These are phyloP conservation scores for Fulvia fulva DNA, from an alignment of 2,329 filamentous ascomycete genomes.

Conservation along the genomic window DNA sequence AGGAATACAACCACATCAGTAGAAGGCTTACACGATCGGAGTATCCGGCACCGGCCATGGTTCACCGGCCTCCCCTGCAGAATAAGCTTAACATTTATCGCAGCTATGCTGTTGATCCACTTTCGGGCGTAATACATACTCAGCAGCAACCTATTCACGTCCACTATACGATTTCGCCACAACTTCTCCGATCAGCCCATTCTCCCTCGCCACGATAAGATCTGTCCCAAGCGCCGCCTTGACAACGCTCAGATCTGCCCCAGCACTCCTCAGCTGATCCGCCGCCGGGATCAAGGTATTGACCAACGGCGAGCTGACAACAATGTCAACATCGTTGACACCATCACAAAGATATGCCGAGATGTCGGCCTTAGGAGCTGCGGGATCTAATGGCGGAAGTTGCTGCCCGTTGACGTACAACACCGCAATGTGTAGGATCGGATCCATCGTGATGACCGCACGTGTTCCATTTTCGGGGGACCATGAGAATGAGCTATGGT, in stretches of 20 bases:
- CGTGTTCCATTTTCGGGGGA: not conserved
- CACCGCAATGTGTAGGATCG: constrained; percentile 10
- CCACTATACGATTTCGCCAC: not conserved
- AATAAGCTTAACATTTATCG: too few species aligned
- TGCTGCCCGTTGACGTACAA: constrained; percentile 7
- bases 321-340: constrained; percentile 5
- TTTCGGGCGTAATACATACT: not conserved
- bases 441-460: constrained; percentile 4
- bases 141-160: not conserved
- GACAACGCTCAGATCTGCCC: not conserved
- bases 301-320: constrained; percentile 8
- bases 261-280: constrained; percentile 2
- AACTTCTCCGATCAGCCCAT: constrained; percentile 8
- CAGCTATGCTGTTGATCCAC: too few species aligned
- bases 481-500: constrained; percentile 5
- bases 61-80: too few species aligned
- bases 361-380: constrained; percentile 7
- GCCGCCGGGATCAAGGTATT: constrained; percentile 8
- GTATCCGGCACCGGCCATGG: too few species aligned
- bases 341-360: constrained; percentile 1
- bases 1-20: too few species aligned
- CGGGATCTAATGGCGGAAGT: constrained; percentile 6
- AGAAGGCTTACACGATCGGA: too few species aligned
- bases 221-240: not conserved
- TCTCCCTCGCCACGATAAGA: not conserved